Evolutionary conservation across 306 rosid species (phyloP), one percentile per base, ranked within the genome.

Genomic region (Corylus americana): DNA sequence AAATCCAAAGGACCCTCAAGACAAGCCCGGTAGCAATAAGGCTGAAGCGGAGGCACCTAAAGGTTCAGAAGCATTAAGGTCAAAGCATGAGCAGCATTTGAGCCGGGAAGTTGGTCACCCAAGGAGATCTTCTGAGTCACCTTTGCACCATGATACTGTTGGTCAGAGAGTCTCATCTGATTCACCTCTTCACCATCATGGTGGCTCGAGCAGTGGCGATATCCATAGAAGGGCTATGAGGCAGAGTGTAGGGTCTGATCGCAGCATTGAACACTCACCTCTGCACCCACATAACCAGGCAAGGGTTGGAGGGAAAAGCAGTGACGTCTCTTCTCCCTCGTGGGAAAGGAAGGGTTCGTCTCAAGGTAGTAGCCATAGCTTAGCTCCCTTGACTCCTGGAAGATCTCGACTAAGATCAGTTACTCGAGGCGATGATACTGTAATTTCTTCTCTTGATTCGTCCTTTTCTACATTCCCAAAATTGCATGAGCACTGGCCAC

Each of bases 1-100:
- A 51, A 94, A 94, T 55, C 97, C 98, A 11, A 94, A 92, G 82
- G 97, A 87, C 75, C 97, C 98, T 3, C 89, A 88, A 74, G 90
- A 90, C 88, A 27, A 0, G 25, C 25, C 62, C 25, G 11, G 25
- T 55, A 55, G 27, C n/a, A 55, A n/a, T 20, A 55, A 18, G 20
- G 62, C 25, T 55, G 25, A n/a, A 55, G 27, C 27, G 27, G 27
- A 17, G 25, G 27, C 27, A n/a, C 62, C 62, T 55, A 55, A 55
- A 55, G 25, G 62, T 20, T 55, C 62, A 44, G 87, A 75, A 63
- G 82, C 86, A 20, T 78, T 35, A 25, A 83, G 53, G 74, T 62
- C 89, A 58, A 27, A 85, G 13, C 77, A 79, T 25, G 90, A 87
- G 85, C 78, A 55, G 51, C 81, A 62, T 27, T 86, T 83, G 75